phyloP scores from a whole-genome alignment of 148 eudicot species.

The Arctostaphylos glauca region DNA sequence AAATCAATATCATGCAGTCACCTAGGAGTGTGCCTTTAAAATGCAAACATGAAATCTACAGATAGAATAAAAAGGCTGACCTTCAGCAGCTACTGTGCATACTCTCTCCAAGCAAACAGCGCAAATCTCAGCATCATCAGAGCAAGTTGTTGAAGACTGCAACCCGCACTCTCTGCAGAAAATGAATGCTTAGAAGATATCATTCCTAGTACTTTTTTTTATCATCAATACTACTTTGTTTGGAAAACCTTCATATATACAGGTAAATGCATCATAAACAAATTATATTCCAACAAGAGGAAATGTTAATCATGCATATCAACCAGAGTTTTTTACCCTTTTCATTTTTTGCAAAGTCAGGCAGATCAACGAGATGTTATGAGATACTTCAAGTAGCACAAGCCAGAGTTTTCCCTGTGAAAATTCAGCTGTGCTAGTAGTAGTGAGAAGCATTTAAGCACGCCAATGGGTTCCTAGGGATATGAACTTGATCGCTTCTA shows the following conservation, averaged over 20 bases:
- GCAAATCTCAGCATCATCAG: slow-evolving; percentile 77
- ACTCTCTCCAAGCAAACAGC: slow-evolving; percentile 96
- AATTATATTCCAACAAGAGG: background rate
- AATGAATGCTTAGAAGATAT: slow-evolving; percentile 3
- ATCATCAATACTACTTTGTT: background rate
- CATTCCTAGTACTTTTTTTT: background rate
- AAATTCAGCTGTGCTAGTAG: background rate
- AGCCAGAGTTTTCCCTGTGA: background rate
- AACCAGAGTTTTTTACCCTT: background rate
- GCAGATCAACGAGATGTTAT: background rate
- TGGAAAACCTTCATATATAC: background rate
- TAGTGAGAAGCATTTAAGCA: background rate
- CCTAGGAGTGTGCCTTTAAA: background rate
- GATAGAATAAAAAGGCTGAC: slow-evolving; percentile 27
- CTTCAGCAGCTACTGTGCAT: slow-evolving; percentile 94
- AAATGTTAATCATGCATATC: slow-evolving; percentile 4
- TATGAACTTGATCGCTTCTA: background rate
- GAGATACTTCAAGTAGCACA: slow-evolving; percentile 1
- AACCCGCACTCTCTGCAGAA: slow-evolving; percentile 75
- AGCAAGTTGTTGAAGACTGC: slow-evolving; percentile 50
- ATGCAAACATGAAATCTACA: no score
- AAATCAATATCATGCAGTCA: background rate
- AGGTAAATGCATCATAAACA: background rate
- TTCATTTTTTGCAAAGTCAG: background rate
- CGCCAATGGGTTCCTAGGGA: background rate